Percentiles rank a stretch among this genome's conserved stretches.
These are phyloP conservation scores for Trypanosoma caninum DNA, from an alignment of 208 protist species.

Conservation along the genomic window DNA sequence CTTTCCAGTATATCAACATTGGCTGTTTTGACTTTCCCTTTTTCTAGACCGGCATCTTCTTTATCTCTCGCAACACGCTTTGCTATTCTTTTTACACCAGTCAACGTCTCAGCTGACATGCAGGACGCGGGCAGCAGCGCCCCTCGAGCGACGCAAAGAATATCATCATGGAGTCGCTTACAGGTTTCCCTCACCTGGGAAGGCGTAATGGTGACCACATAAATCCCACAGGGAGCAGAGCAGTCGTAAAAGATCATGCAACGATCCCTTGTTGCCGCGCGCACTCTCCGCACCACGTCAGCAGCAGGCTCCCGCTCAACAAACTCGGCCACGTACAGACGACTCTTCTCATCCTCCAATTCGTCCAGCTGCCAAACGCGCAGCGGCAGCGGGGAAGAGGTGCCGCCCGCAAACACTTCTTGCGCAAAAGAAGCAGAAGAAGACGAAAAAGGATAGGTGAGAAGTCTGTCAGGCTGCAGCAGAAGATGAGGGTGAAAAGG, in stretches of 20 bases:
- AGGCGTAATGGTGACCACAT: conserved; percentile 50
- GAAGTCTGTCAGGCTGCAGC: conserved; percentile 59
- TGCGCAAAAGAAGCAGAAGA: background rate
- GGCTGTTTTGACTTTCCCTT: too few relatives aligned
- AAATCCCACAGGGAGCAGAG: conserved; percentile 49
- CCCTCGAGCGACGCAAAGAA: conserved; percentile 55
- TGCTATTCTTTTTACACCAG: background rate
- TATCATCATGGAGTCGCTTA: conserved; percentile 56
- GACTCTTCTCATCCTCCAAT: conserved; percentile 45
- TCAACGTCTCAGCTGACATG: background rate
- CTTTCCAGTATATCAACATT: too few relatives aligned
- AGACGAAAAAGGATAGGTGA: too few relatives aligned
- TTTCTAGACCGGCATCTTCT: conserved; percentile 1
- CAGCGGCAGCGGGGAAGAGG: background rate
- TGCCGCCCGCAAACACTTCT: background rate
- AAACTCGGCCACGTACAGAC: conserved; percentile 65
- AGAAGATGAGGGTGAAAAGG: conserved; percentile 67
- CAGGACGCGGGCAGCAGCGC: conserved; percentile 45
- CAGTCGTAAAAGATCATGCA: conserved; percentile 86
- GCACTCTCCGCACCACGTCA: conserved; percentile 63
- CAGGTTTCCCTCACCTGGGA: conserved; percentile 29
- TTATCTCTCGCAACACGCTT: background rate
- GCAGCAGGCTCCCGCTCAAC: conserved; percentile 78
- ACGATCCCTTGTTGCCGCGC: conserved; percentile 61
- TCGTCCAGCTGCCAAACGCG: conserved; percentile 79